Percentiles rank a stretch among this genome's conserved stretches.
Evolutionary conservation across 2,329 filamentous ascomycete genomes (phyloP).

Genomic region (Stagonosporopsis tanaceti): DNA sequence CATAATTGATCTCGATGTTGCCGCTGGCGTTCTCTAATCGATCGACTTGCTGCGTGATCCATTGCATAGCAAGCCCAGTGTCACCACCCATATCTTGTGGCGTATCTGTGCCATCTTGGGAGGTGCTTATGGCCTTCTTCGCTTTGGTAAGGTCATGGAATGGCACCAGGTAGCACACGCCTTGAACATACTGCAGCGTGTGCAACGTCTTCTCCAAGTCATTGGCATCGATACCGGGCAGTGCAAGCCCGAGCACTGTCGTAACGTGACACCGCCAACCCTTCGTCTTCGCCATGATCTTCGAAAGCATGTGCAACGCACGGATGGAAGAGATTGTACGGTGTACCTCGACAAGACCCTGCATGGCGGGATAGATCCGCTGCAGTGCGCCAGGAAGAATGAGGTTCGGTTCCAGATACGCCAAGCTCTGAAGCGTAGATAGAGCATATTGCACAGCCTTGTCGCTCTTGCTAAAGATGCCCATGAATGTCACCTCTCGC

Average conservation of each 20-base stretch:
- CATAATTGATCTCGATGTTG: constrained; percentile 85
- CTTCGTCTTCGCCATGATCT: constrained; percentile 89
- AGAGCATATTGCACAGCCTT: constrained; percentile 92
- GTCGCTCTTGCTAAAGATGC: constrained; percentile 93
- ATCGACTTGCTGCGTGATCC: constrained; percentile 94
- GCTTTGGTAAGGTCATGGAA: constrained; percentile 80
- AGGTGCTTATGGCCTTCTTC: constrained; percentile 34
- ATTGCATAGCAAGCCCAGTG: constrained; percentile 77
- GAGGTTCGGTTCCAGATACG: constrained; percentile 88
- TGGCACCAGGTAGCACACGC: constrained; percentile 94
- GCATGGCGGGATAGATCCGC: constrained; percentile 94
- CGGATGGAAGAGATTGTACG: constrained; percentile 92
- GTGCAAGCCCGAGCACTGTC: constrained; percentile 85
- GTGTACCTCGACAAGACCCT: constrained; percentile 96
- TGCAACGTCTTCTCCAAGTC: constrained; percentile 96
- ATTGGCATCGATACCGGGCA: constrained; percentile 97
- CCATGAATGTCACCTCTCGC: constrained; percentile 96
- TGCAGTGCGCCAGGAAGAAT: constrained; percentile 93
- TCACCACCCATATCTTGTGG: constrained; percentile 48
- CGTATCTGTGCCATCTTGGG: constrained; percentile 39
- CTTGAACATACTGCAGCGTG: constrained; percentile 93
- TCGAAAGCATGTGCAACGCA: constrained; percentile 88
- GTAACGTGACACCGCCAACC: constrained; percentile 98
- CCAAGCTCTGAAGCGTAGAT: constrained; percentile 85
- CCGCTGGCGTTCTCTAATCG: constrained; percentile 89